Evolutionary conservation across 352 stramenopile genomes (phyloP).

Genomic region (Phytopythium cucurbitacearum): DNA sequence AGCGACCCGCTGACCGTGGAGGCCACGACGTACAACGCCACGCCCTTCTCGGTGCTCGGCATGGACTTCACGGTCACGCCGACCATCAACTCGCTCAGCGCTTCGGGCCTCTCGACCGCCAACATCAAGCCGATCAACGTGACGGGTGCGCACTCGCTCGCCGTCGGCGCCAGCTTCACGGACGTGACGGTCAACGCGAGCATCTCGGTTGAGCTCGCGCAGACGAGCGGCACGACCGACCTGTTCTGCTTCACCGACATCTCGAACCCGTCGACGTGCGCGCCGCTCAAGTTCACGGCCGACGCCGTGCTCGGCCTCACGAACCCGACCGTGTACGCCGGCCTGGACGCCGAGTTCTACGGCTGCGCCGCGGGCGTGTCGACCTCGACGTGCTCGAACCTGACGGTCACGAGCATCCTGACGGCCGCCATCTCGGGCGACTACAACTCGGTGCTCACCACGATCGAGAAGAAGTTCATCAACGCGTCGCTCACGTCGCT

Average conservation of each 20-base stretch:
- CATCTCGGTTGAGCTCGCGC: constrained; percentile 37
- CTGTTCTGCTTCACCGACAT: constrained; percentile 51
- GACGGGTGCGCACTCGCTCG: constrained; percentile 26
- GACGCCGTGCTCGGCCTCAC: constrained; percentile 29
- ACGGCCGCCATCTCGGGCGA: constrained; percentile 19
- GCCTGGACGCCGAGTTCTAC: constrained; percentile 32
- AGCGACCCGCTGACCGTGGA: constrained; percentile 31
- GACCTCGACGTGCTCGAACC: constrained; percentile 37
- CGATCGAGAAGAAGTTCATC: constrained; percentile 3
- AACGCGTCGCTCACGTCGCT: constrained; percentile 27
- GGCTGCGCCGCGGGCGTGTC: constrained; percentile 23
- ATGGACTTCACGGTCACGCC: constrained; percentile 39
- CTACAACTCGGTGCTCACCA: constrained; percentile 11
- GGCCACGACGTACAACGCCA: constrained; percentile 27
- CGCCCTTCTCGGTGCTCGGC: constrained; percentile 41
- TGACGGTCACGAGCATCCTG: constrained; percentile 42
- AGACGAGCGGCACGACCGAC: constrained; percentile 52
- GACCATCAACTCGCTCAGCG: constrained; percentile 41
- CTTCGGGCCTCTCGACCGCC: constrained; percentile 37
- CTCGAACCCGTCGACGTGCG: constrained; percentile 38
- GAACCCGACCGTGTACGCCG: constrained; percentile 26
- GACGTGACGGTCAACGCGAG: constrained; percentile 28
- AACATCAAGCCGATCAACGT: constrained; percentile 38
- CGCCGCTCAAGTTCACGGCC: constrained; percentile 27
- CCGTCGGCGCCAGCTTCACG: constrained; percentile 36